Evolutionary conservation across 78 protist species (phyloP).

Genomic region (Guillardia theta): DNA sequence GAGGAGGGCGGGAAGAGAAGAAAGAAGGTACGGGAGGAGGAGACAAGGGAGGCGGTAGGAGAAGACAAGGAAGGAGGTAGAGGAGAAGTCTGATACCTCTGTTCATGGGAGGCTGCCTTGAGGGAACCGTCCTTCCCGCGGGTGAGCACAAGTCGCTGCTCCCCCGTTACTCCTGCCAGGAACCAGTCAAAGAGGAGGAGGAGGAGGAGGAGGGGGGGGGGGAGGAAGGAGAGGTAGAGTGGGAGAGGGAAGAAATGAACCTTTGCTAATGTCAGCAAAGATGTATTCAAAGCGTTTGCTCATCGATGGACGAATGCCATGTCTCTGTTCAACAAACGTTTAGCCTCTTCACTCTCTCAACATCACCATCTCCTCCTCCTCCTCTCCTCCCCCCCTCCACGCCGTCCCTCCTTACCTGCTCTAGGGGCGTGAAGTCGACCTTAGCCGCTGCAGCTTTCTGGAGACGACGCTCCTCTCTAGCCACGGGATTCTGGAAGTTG

Average conservation of each 20-base stretch:
- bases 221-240: neutral
- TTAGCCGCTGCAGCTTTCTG: neutral
- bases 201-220: neutral
- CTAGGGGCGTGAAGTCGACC: too few relatives aligned
- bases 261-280: too few relatives aligned
- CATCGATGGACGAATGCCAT: too few relatives aligned
- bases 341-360: neutral
- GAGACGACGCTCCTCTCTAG: neutral
- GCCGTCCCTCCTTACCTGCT: neutral
- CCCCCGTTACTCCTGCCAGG: too few relatives aligned
- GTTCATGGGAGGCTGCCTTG: too few relatives aligned
- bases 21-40: neutral
- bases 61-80: too few relatives aligned
- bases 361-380: neutral
- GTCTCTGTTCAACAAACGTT: neutral
- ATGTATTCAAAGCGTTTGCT: too few relatives aligned
- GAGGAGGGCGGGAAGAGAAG: neutral
- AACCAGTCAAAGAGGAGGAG: too few relatives aligned
- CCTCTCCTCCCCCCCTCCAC: neutral
- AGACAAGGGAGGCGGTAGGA: neutral
- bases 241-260: neutral
- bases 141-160: too few relatives aligned
- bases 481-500: too few relatives aligned
- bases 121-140: too few relatives aligned
- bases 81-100: too few relatives aligned